Evolutionary conservation across 228 moss, liverwort and hornwort species (phyloP).

Genomic region (Sphagnum magellanicum): DNA sequence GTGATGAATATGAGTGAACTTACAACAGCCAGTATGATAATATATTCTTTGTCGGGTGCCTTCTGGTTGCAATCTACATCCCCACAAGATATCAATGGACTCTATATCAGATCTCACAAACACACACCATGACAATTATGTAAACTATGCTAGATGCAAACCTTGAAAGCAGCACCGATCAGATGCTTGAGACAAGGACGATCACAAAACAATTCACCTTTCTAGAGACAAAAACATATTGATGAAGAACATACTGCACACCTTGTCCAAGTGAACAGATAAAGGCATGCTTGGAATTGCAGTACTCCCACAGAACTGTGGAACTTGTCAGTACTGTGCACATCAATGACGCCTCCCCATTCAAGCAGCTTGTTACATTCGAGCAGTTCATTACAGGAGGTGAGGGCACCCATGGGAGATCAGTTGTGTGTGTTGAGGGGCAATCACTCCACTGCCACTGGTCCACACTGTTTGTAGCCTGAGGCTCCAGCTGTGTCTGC

Average conservation of each 20-base stretch:
- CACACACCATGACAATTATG: too few species aligned
- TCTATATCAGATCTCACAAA: too few species aligned
- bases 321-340: constrained; percentile 65
- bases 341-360: constrained; percentile 33
- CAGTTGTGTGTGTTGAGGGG: constrained; percentile 17
- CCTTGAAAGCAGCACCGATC: too few species aligned
- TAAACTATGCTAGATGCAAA: too few species aligned
- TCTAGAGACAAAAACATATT: too few species aligned
- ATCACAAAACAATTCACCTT: too few species aligned
- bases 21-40: constrained; percentile 78
- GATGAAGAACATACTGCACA: constrained; percentile 5
- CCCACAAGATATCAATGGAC: constrained; percentile 1
- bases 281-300: constrained; percentile 45
- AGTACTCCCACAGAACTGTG: constrained; percentile 64
- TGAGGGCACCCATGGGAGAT: constrained; percentile 40
- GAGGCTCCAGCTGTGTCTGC: constrained; percentile 16
- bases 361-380: constrained; percentile 35
- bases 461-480: constrained; percentile 27
- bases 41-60: constrained; percentile 66
- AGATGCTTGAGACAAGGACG: too few species aligned
- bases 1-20: constrained; percentile 74
- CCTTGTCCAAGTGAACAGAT: constrained; percentile 75
- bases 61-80: constrained; percentile 39
- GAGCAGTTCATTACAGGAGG: constrained; percentile 51
- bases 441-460: constrained; percentile 62